Percentiles rank a stretch among this genome's conserved stretches.
These are phyloP conservation scores for Heliamphora ciliata DNA, from an alignment of 179 eudicot genomes.

Conservation along the genomic window DNA sequence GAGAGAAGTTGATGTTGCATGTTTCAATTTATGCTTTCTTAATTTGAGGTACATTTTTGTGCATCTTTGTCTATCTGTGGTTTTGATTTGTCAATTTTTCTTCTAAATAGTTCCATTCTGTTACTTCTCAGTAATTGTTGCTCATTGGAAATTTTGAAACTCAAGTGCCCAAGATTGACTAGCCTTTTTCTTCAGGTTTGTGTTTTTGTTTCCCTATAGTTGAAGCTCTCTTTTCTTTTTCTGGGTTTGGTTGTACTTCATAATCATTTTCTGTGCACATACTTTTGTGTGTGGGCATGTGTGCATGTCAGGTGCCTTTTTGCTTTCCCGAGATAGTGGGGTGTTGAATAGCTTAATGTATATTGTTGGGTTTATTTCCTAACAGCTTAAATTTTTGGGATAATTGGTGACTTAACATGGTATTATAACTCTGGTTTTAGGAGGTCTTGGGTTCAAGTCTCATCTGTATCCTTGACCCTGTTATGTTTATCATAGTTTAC, in stretches of 20 bases:
- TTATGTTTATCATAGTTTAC: too few relatives aligned
- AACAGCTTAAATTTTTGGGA: too few relatives aligned
- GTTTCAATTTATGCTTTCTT: slow-evolving; percentile 64
- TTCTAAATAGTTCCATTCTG: neutral
- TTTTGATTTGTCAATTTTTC: slow-evolving; percentile 7
- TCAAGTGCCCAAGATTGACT: slow-evolving; percentile 70
- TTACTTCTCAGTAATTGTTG: slow-evolving; percentile 54
- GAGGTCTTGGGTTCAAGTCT: too few relatives aligned
- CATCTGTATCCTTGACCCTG: too few relatives aligned
- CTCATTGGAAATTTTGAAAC: slow-evolving; percentile 72
- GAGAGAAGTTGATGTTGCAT: slow-evolving; percentile 73
- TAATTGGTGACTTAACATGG: too few relatives aligned
- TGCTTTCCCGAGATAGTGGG: too few relatives aligned
- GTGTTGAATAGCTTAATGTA: too few relatives aligned
- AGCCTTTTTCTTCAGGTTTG: slow-evolving; percentile 77
- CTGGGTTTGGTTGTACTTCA: neutral
- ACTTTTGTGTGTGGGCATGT: neutral
- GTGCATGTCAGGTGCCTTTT: neutral
- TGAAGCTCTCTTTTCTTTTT: neutral
- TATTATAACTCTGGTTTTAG: too few relatives aligned
- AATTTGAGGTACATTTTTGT: slow-evolving; percentile 60
- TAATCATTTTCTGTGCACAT: neutral
- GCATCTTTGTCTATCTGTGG: neutral
- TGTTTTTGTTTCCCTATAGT: slow-evolving; percentile 2
- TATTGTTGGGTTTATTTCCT: too few relatives aligned